These are phyloP conservation scores for Schizochytrium sp. DNA, from an alignment of 108 stramenopile genomes.

Conservation along the genomic window DNA sequence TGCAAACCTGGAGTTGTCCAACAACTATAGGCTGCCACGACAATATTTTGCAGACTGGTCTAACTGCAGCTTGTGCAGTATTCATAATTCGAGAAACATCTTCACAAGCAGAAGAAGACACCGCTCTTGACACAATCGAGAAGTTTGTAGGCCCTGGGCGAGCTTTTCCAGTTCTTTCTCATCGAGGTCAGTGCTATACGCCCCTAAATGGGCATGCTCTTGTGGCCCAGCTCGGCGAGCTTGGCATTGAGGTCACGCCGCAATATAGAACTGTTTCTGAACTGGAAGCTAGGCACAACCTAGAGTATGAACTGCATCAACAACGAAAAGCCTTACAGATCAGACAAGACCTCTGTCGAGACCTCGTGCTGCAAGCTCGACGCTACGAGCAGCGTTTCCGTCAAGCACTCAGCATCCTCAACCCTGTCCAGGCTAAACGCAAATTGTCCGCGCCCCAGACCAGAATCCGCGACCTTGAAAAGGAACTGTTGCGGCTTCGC, in stretches of 20 bases:
- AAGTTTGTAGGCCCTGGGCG: neutral
- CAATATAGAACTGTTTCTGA: neutral
- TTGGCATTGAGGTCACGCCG: neutral
- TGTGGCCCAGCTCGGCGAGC: neutral
- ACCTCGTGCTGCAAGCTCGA: neutral
- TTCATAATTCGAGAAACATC: neutral
- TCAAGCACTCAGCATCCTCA: neutral
- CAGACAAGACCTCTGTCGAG: neutral
- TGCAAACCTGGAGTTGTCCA: neutral
- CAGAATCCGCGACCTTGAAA: neutral
- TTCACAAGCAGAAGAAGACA: neutral
- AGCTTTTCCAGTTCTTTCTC: neutral
- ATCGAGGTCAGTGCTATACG: neutral
- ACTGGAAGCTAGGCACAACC: no score
- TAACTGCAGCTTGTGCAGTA: neutral
- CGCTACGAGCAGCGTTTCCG: constrained; percentile 23
- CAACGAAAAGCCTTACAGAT: neutral
- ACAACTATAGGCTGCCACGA: neutral
- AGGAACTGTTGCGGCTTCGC: neutral
- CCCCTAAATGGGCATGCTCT: neutral
- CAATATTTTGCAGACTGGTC: neutral
- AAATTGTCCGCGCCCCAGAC: neutral
- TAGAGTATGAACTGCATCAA: no score
- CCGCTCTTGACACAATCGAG: neutral
- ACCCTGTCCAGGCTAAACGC: neutral